Base-by-base conservation (phyloP, 495 filamentous ascomycete genomes). In the Aspergillus sclerotioniger region DNA sequence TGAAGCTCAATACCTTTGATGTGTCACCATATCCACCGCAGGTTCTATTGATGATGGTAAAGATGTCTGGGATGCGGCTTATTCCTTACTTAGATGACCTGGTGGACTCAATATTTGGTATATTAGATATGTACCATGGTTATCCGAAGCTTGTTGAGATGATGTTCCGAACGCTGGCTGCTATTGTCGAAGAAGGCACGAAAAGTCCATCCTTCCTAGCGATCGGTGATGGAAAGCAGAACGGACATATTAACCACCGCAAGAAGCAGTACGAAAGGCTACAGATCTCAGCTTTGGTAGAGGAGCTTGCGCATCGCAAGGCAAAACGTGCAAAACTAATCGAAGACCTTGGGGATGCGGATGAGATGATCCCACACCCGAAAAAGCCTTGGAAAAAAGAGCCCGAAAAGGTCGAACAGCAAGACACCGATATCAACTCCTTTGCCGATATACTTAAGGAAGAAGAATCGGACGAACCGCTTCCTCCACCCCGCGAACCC, bases 31-130 rank as follows among this genome's bases (percentile, higher is more conserved):
- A 95, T 56, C 90, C 91, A 9, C 92, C 92, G 15, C 87, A 90
- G 62, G 95, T 98, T 0, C 76, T 99, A 13, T 80, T 89, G 9
- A 97, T 99, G 92, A 94, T 99, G 90, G 81, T 98, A 53, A 86
- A 83, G 21, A 78, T 99, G 31, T 89, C 90, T 46, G 94, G 95
- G 8, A 86, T 90, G 8, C 79, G 76, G 31, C 73, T 99, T 8
- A 78, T 98, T 21, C 91, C 92, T 0, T 98, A 90, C 67, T 74
- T 99, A 19, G 95, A 98, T 62, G 94, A 99, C 67, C 82, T 95
- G 15, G 84, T 98, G 0, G 87, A 84, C 8, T 90, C 89, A 3
- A 90, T 98, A 20, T 97, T 99, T 64, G 89, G 87, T 0, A 90
- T 94, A 3, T 70, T 99, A 32, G 92, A 96, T 59, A 85, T 88